phyloP scores from a whole-genome alignment of 805 yeast species.

The Wickerhamiella brachini region DNA sequence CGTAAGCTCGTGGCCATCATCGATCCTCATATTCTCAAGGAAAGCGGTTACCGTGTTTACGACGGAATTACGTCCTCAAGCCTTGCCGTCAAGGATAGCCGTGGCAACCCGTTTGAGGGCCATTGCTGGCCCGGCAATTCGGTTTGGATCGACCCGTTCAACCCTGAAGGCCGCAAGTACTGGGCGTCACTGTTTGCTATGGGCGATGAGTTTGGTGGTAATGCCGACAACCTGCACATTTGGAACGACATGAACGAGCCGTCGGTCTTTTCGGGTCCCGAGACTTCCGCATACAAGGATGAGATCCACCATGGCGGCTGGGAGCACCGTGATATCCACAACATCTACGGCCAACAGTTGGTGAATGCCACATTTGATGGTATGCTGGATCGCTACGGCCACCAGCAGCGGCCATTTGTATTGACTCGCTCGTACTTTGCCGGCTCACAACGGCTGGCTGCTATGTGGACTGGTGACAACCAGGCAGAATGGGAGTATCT shows the following conservation, averaged over 20 bases:
- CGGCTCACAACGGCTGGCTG: constrained; percentile 83
- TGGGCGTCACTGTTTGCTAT: constrained; percentile 42
- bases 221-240: constrained; percentile 53
- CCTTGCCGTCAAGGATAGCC: constrained; percentile 34
- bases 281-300: constrained; percentile 79
- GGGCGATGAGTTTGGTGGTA: constrained; percentile 34
- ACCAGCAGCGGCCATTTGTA: constrained; percentile 61
- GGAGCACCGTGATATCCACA: constrained; percentile 90
- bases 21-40: constrained; percentile 77
- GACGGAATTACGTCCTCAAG: constrained; percentile 31
- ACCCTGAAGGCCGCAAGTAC: constrained; percentile 41
- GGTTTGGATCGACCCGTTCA: constrained; percentile 79
- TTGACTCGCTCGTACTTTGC: constrained; percentile 77
- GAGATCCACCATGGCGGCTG: constrained; percentile 59
- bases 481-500: constrained; percentile 86
- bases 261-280: constrained; percentile 88
- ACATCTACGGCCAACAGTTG: constrained; percentile 63
- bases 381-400: constrained; percentile 35
- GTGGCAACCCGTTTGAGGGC: constrained; percentile 49
- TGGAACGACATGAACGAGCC: constrained; percentile 99
- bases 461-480: constrained; percentile 98
- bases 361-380: constrained; percentile 72
- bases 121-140: constrained; percentile 99
- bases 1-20: constrained; percentile 72
- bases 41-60: constrained; percentile 46